Percentiles rank a stretch among this genome's conserved stretches.
Evolutionary conservation across 2,329 filamentous ascomycete species (phyloP).

Genomic region (Stagonosporopsis chrysanthemi): DNA sequence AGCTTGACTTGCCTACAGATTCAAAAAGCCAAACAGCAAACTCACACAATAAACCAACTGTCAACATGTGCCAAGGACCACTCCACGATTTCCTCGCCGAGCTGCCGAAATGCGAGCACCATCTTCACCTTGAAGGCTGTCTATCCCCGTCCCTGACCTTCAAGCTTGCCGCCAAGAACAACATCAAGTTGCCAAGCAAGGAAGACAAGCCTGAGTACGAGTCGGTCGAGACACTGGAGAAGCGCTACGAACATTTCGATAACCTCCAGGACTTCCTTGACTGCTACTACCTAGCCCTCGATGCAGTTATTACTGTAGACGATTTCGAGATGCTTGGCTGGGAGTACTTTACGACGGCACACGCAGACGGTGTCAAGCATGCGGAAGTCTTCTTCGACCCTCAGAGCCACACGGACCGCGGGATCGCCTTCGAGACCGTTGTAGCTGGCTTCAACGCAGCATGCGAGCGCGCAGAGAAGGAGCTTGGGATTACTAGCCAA

Average conservation of each 20-base stretch:
- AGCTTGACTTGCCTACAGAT: background rate
- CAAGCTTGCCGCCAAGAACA: slow-evolving; percentile 71
- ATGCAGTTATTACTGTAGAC: slow-evolving; percentile 67
- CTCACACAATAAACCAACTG: background rate
- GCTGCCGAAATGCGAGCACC: slow-evolving; percentile 82
- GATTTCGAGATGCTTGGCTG: slow-evolving; percentile 78
- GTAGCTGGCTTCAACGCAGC: slow-evolving; percentile 69
- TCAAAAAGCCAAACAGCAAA: slow-evolving; percentile 8
- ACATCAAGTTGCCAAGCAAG: slow-evolving; percentile 62
- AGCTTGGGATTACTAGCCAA: slow-evolving; percentile 70
- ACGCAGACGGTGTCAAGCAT: slow-evolving; percentile 71
- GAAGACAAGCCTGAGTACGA: slow-evolving; percentile 67
- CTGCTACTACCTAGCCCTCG: slow-evolving; percentile 81
- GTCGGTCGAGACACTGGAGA: slow-evolving; percentile 65
- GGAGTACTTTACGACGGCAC: slow-evolving; percentile 72
- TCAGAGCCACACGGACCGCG: slow-evolving; percentile 73
- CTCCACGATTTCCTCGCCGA: slow-evolving; percentile 31
- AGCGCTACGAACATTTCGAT: slow-evolving; percentile 71
- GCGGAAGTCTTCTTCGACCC: slow-evolving; percentile 85
- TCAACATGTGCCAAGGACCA: slow-evolving; percentile 17
- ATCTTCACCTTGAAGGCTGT: slow-evolving; percentile 80
- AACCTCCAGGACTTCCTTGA: slow-evolving; percentile 79
- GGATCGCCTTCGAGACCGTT: slow-evolving; percentile 69
- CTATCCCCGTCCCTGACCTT: slow-evolving; percentile 76
- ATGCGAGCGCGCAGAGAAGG: slow-evolving; percentile 64